Base-by-base conservation (phyloP, 257 asterid species). In the Orobanche coerulescens region DNA sequence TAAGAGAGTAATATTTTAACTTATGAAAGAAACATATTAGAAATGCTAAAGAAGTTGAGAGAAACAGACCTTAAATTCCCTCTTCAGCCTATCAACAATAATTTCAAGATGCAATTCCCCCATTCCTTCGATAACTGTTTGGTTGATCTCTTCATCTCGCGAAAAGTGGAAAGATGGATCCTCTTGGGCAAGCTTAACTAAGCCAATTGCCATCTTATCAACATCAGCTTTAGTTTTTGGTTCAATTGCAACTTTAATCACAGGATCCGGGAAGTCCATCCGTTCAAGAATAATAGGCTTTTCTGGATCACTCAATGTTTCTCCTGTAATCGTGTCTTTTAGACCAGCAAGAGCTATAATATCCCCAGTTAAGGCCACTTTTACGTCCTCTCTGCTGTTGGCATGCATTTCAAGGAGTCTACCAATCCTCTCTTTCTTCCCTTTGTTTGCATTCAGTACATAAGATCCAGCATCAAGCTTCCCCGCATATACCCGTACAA, bases 241-340 rank as follows among this genome's bases (percentile, higher is more conserved):
- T 71, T 93, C 97, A 43, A 93, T 93, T 9, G 97, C 99, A 69
- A 93, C 96, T 85, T 93, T 93, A 65, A 93, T 93, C 47, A 93
- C 99, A 50, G 96, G 99, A 65, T 89, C 99, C 1, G 97, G 97
- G 84, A 93, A 93, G 71, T 89, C 99, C 99, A 93, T 93, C 59
- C 97, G 78, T 69, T 93, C 96, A 71, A 93, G 91, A 51, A 89
- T 90, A 33, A 93, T 39, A 2, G 95, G 96, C 22, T 79, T 85
- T 8, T 86, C 97, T 0, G 87, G 86, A 73, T 93, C 96, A 43
- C 82, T 71, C 81, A 89, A 69, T 4, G 99, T 93, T 74, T 93
- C 99, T 61, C 99, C 97, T 0, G 99, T 93, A 59, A 86, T 63
- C 16, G 99, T 93, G 74, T 89, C 96, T 75, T 93, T 93, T 8